Base-by-base conservation (phyloP, 768 basidiomycete genomes). In the Cystofilobasidium ferigula region DNA sequence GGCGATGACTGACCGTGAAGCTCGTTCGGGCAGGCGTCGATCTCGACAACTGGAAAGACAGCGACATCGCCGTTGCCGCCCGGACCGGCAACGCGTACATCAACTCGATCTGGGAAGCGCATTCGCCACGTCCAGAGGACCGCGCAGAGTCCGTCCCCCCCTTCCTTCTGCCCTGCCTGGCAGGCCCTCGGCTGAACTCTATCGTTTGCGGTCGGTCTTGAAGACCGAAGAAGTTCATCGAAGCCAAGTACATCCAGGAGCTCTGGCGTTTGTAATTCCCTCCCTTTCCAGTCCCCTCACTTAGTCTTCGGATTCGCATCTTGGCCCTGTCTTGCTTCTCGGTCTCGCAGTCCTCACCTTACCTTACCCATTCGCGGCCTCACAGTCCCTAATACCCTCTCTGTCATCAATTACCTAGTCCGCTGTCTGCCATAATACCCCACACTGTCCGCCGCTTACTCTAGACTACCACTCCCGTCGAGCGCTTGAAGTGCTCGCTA, bases 1-100 rank as follows among this genome's bases (percentile, higher is more conserved):
- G 34, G 2, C 40, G 12, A 24, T 3, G 1, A 10, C 34, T 35
- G 40, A 35, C 57, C 14, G 13, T 26, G 13, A n/a, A n/a, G 2
- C 34, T 14, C 3, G 22, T 13, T 3, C 16, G 24, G 2, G 8
- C 28, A 47, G 38, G 42, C 18, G 43, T 51, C 32, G 65, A 67
- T 18, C 65, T 67, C 43, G 65, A 67, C 53, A 67, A 67, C 54
- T 67, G 65, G 65, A 67, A 56, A 24, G 30, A 32, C 10, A 40
- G 48, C 14, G 65, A 67, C 43, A 47, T 67, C 22, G 28, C 43
- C 2, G 16, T 59, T 14, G 65, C 65, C 9, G 34, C 22, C 13
- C 48, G 35, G n/a, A 67, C 65, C 22, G 65, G 65, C 13, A 67
- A 67, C 42, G 45, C 14, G 0, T 62, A 67, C 60, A 38, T 67